Conservation (phyloP, 2,329 filamentous ascomycete species). For the Curvularia sp. region DNA sequence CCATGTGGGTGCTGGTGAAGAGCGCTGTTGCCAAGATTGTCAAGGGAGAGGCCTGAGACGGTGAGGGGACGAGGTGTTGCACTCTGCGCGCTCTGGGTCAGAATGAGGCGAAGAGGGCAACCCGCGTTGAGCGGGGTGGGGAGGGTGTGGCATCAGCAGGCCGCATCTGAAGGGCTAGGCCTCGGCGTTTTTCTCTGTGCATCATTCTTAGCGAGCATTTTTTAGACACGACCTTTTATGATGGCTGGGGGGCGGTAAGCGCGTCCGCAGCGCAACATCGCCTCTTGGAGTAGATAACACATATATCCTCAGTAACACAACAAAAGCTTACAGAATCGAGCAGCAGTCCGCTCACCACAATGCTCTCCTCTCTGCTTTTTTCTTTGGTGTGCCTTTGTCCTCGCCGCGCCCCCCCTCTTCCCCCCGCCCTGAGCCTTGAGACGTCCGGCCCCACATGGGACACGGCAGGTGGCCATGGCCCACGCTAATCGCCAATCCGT, state of each 20-base stretch:
- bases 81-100: background rate
- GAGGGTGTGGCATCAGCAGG: constrained; percentile 9
- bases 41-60: constrained; percentile 32
- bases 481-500: constrained; percentile 13
- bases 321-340: background rate
- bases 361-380: background rate
- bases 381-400: background rate
- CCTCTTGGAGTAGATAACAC: background rate
- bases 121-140: background rate
- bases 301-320: background rate
- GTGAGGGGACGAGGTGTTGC: background rate
- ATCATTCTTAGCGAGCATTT: constrained; percentile 13
- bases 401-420: background rate
- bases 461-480: background rate
- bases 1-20: constrained; percentile 41
- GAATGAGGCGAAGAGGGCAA: constrained; percentile 1
- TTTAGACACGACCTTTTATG: constrained; percentile 12
- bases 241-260: constrained; percentile 9
- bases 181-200: constrained; percentile 12
- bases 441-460: background rate
- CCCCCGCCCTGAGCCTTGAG: constrained; percentile 1
- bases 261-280: constrained; percentile 1
- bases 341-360: background rate
- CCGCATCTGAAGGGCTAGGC: constrained; percentile 2
- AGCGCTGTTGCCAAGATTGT: constrained; percentile 34